These are phyloP conservation scores for Tolypocladium nubicola DNA, from an alignment of 2,329 filamentous ascomycete genomes.

Conservation along the genomic window DNA sequence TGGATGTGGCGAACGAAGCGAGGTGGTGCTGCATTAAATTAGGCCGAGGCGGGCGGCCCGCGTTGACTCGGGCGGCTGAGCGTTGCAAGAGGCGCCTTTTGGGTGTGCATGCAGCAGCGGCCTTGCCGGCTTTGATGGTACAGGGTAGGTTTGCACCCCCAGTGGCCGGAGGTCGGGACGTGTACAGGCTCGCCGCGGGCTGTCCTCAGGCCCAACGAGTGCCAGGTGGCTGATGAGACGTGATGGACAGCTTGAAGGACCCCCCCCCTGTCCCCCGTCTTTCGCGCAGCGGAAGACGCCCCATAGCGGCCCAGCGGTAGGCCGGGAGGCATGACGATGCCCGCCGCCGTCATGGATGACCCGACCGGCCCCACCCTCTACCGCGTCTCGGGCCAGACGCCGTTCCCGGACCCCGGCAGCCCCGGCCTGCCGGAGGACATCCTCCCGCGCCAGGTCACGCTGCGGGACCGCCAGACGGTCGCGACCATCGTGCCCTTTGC, in stretches of 20 bases:
- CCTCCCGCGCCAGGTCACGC: conserved; percentile 63
- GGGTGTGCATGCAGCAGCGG: not conserved
- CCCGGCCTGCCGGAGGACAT: conserved; percentile 60
- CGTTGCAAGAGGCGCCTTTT: not conserved
- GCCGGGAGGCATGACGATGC: conserved; percentile 46
- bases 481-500: conserved; percentile 78
- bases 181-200: not conserved
- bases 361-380: conserved; percentile 60
- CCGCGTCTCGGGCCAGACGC: conserved; percentile 54
- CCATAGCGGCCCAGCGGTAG: not conserved
- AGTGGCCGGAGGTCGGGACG: not conserved
- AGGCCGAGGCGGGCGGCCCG: not conserved
- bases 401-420: conserved; percentile 52
- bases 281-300: not conserved
- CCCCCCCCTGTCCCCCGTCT: not conserved
- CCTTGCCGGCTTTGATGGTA: not conserved
- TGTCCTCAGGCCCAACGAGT: not conserved
- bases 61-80: not conserved
- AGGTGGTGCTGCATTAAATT: not conserved
- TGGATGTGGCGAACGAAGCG: not conserved
- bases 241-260: not conserved
- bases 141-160: not conserved
- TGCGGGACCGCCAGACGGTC: conserved; percentile 73
- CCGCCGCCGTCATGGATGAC: conserved; percentile 70
- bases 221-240: not conserved